Evolutionary conservation across 768 basidiomycete species (phyloP).

Genomic region (Crucibulum laeve): DNA sequence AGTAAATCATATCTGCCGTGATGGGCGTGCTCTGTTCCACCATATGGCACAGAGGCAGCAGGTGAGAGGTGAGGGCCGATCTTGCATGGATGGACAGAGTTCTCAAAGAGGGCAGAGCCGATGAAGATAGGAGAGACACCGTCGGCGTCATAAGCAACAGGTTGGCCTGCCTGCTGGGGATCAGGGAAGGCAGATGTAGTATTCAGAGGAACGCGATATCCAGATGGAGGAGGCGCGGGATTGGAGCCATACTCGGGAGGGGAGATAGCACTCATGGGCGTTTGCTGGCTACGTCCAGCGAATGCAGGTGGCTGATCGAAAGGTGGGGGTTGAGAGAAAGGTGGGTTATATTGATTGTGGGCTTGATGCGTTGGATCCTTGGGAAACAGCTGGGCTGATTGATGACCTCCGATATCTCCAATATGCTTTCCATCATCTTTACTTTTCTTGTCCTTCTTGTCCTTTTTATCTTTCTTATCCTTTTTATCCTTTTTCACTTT

Average conservation of each 20-base stretch:
- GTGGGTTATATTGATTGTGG: slow-evolving; percentile 2
- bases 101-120: slow-evolving; percentile 66
- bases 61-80: slow-evolving; percentile 56
- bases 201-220: slow-evolving; percentile 57
- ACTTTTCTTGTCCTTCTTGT: slow-evolving; percentile 3
- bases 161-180: slow-evolving; percentile 34
- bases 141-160: slow-evolving; percentile 55
- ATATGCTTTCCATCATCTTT: slow-evolving; percentile 2
- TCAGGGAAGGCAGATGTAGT: slow-evolving; percentile 41
- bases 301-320: not conserved
- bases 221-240: slow-evolving; percentile 49
- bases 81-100: slow-evolving; percentile 82
- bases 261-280: slow-evolving; percentile 10
- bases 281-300: slow-evolving; percentile 8
- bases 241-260: slow-evolving; percentile 16
- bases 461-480: slow-evolving; percentile 11
- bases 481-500: slow-evolving; percentile 20
- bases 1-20: slow-evolving; percentile 70
- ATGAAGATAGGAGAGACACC: slow-evolving; percentile 59
- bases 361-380: not conserved
- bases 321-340: slow-evolving; percentile 1
- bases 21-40: slow-evolving; percentile 56
- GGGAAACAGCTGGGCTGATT: not conserved
- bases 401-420: not conserved
- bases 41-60: slow-evolving; percentile 55